These are phyloP conservation scores for Didymella keratinophila DNA, from an alignment of 2,329 filamentous ascomycete genomes.

Conservation along the genomic window DNA sequence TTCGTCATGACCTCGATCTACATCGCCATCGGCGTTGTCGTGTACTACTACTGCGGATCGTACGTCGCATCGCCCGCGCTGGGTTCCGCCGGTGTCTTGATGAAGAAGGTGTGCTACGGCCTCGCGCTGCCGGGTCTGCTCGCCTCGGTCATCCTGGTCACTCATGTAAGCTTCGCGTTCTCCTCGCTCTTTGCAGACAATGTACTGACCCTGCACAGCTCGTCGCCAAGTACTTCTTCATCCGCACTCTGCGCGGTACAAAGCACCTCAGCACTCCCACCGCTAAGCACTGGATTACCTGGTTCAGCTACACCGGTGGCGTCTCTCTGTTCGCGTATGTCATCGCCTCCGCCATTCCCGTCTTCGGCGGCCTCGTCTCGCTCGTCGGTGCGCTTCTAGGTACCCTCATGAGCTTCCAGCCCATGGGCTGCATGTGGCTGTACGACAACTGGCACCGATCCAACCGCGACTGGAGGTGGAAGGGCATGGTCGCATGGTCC, in stretches of 20 bases:
- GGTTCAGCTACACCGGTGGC: conserved; percentile 59
- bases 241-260: conserved; percentile 62
- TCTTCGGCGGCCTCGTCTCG: conserved; percentile 23
- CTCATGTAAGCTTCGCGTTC: conserved; percentile 13
- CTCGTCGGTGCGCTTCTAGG: conserved; percentile 24
- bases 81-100: conserved; percentile 64
- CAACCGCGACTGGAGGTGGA: conserved; percentile 18
- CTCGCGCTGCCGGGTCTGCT: conserved; percentile 50
- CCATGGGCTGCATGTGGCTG: conserved; percentile 27
- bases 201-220: conserved; percentile 49
- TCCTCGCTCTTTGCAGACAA: conserved; percentile 37
- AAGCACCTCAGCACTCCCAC: conserved; percentile 62
- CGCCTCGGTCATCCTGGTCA: conserved; percentile 17
- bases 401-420: conserved; percentile 26
- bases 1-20: conserved; percentile 65
- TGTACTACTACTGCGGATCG: conserved; percentile 68
- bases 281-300: conserved; percentile 60
- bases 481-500: conserved; percentile 21
- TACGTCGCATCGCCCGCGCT: conserved; percentile 70
- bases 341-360: conserved; percentile 21
- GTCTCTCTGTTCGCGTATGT: conserved; percentile 22
- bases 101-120: conserved; percentile 70
- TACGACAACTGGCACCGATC: conserved; percentile 23
- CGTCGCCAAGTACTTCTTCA: conserved; percentile 64
- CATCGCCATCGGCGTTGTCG: conserved; percentile 64